Conservation (phyloP, 2,329 filamentous ascomycete species). For the Stemphylium beticola region DNA sequence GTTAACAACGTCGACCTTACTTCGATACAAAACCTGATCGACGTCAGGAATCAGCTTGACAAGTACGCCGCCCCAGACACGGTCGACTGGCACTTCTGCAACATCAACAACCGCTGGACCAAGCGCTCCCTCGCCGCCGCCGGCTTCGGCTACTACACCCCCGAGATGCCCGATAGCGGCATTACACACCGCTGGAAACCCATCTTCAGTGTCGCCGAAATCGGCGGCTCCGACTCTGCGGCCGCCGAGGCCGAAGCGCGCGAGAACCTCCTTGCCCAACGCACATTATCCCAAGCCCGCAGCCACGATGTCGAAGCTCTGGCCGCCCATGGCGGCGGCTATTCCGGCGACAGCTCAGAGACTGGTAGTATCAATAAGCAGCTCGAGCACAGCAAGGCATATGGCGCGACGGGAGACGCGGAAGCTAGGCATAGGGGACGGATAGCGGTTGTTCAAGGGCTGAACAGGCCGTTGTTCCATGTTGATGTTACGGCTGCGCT, state of each 20-base stretch:
- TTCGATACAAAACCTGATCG: slow-evolving; percentile 89
- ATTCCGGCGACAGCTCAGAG: slow-evolving; percentile 25
- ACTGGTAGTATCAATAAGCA: slow-evolving; percentile 42
- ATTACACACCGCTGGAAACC: slow-evolving; percentile 77
- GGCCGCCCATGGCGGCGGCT: slow-evolving; percentile 15
- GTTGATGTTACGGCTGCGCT: slow-evolving; percentile 91
- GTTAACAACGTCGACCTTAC: slow-evolving; percentile 97
- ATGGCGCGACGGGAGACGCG: slow-evolving; percentile 24
- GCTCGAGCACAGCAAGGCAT: slow-evolving; percentile 40
- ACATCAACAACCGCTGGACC: slow-evolving; percentile 92
- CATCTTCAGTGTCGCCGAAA: slow-evolving; percentile 90
- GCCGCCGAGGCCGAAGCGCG: slow-evolving; percentile 74
- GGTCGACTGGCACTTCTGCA: slow-evolving; percentile 94
- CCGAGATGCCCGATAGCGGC: slow-evolving; percentile 58
- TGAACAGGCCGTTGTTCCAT: slow-evolving; percentile 94
- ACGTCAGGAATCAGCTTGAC: slow-evolving; percentile 94
- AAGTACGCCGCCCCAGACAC: slow-evolving; percentile 80
- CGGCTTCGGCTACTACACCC: slow-evolving; percentile 86
- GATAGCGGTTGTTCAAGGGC: slow-evolving; percentile 73
- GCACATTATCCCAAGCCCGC: slow-evolving; percentile 57
- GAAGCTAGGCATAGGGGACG: slow-evolving; percentile 46
- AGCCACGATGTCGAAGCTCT: slow-evolving; percentile 32
- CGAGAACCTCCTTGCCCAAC: slow-evolving; percentile 58
- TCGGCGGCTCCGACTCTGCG: slow-evolving; percentile 75
- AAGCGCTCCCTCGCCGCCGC: slow-evolving; percentile 87